Conservation (phyloP, 345 rosid species). For the Arabidopsis suecica region DNA sequence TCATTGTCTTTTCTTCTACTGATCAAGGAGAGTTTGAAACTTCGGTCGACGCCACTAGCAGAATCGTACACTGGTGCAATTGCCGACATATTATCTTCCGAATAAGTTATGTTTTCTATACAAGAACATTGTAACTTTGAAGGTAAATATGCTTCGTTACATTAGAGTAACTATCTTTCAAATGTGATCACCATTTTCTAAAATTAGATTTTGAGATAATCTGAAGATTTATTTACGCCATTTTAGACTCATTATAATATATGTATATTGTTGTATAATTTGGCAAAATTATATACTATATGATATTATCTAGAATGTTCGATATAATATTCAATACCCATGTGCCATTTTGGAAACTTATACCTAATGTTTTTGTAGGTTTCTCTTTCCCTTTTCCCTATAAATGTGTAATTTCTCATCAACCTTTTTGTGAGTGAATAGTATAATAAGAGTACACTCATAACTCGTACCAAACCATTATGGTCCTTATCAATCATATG, state of each 20-base stretch:
- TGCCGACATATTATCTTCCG: background rate
- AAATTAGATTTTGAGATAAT: background rate
- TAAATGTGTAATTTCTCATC: constrained; percentile 15
- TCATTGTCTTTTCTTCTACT: background rate
- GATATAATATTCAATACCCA: constrained; percentile 18
- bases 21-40: background rate
- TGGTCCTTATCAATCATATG: constrained; percentile 13
- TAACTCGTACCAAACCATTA: constrained; percentile 7
- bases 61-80: background rate
- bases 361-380: constrained; percentile 16
- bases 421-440: constrained; percentile 16
- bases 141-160: background rate
- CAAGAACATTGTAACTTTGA: background rate
- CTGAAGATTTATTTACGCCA: background rate
- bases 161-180: constrained; percentile 1
- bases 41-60: background rate
- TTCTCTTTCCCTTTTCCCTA: constrained; percentile 30
- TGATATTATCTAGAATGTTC: background rate
- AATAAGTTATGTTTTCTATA: background rate
- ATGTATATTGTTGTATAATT: background rate
- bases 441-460: constrained; percentile 16
- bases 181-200: background rate
- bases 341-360: constrained; percentile 26
- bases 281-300: background rate
- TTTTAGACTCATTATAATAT: constrained; percentile 2